Base-by-base conservation (phyloP, 768 basidiomycete species). In the Serpula lacrymans region DNA sequence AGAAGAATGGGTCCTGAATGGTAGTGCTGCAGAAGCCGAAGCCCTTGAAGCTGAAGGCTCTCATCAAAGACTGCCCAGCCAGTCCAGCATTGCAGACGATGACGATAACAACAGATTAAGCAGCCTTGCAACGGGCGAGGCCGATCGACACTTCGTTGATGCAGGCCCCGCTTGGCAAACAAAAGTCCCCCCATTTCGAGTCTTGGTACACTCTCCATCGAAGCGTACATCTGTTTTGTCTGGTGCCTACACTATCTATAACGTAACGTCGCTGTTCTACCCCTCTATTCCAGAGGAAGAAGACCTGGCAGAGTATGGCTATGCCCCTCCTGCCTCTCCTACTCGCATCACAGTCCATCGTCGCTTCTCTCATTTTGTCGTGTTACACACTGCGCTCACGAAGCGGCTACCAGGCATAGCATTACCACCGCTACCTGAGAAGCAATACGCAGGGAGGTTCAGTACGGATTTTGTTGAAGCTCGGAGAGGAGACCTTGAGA, bases 331-430 rank as follows among this genome's bases (percentile, higher is more conserved):
- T 4, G 43, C 60, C 4, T 63, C 71, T 2, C 67, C 78, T 1
- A 66, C 72, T 8, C 68, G 78, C 23, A 75, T 91, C 45, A 89
- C 84, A 0, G 89, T 92, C 26, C 71, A 84, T 26, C 74, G 90
- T 9, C 81, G 90, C 6, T 94, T 87, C 64, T 89, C 88, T 3
- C 85, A 92, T 43, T 94, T 94, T 51, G 78, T 83, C 20, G 71
- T 82, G 36, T 70, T 94, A 22, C 84, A 90, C 48, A 80, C 83
- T 2, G 78, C 82, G 7, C 64, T 94, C 34, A 69, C 73, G 14
- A 69, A 79, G 17, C 71, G 82, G 6, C 74, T 90, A 3, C 86
- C 87, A 5, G 85, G 85, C 0, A 77, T 92, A 21, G 80, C 80
- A 3, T 68, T 93, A 2, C 88, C 90, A 0, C 84, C 87, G 0